Evolutionary conservation across 306 rosid genomes (phyloP), one percentile per base, ranked within the genome.

Genomic region (Ormosia semicastrata): DNA sequence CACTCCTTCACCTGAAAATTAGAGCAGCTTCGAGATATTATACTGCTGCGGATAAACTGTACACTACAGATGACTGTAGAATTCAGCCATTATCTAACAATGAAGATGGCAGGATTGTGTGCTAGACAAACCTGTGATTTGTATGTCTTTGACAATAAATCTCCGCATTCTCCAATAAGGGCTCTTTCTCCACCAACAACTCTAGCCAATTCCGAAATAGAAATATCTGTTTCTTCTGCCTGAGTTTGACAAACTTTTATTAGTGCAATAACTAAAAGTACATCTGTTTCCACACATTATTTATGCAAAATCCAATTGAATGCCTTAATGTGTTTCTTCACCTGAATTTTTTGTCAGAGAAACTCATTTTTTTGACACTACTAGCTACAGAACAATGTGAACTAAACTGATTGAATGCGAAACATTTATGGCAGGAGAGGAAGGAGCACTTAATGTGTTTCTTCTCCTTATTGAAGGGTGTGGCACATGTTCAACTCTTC

Each of bases 1-100:
- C 90, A 88, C 82, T 94, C 98, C 57, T 94, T 92, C 79, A 94
- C 91, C 94, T 93, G 89, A 88, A 77, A 86, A 85, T 50, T 34
- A 68, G 49, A 74, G 18, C 77, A 49, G 24, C 54, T 79, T 75
- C 72, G 54, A 66, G 44, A 64, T 71, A 40, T 76, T 17, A 66
- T 54, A 57, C 72, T 64, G 66, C 58, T 34, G 47, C 65, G 66
- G 59, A 68, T 50, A 54, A 59, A 43, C 58, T 44, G 7, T 13
- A 6, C 18, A 2, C 8, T 36, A 9, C 30, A 56, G 11, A 81
- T 50, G 80, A 56, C 4, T 34, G 18, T 14, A n/a, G 58, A 46
- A 46, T 47, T 73, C 7, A 57, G 50, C 5, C 58, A 46, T 56
- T 40, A 8, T 47, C 32, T 65, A 47, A 50, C 69, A 15, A 72